Percentiles rank a stretch among this genome's conserved stretches.
Conservation (phyloP, 257 asterid species). For the Plantago ovata region DNA sequence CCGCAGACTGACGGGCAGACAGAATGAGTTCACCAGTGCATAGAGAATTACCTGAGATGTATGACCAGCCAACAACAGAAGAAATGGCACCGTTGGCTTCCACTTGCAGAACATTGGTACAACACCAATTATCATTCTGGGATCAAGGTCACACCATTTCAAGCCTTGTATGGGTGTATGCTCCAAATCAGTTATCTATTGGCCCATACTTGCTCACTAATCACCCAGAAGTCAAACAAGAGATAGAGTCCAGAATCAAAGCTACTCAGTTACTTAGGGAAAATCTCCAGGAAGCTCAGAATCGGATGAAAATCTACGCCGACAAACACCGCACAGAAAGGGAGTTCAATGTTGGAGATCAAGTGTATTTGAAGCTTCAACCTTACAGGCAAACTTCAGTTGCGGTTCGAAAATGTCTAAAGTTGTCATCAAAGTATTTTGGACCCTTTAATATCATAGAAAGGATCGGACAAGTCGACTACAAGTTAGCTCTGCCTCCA, state of each 20-base stretch:
- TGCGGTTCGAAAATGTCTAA: not conserved
- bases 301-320: not conserved
- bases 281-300: not conserved
- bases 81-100: not conserved
- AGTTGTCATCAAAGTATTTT: not conserved
- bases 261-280: not conserved
- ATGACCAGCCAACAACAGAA: not conserved
- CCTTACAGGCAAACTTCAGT: not conserved
- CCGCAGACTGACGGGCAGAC: conserved; percentile 15
- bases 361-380: not conserved
- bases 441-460: not conserved
- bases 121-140: conserved; percentile 4
- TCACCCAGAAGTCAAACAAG: accelerated
- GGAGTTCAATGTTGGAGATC: not conserved
- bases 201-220: not conserved
- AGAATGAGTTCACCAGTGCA: conserved; percentile 6
- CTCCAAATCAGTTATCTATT: accelerated
- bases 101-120: conserved; percentile 9
- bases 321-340: not conserved
- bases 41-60: not conserved
- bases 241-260: not conserved
- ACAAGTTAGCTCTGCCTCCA: not conserved
- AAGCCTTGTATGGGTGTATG: conserved; percentile 9
- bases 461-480: not conserved
- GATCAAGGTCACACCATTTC: not conserved